Evolutionary conservation across 768 basidiomycete genomes (phyloP).

Genomic region (Xerocomellus dryophilus): DNA sequence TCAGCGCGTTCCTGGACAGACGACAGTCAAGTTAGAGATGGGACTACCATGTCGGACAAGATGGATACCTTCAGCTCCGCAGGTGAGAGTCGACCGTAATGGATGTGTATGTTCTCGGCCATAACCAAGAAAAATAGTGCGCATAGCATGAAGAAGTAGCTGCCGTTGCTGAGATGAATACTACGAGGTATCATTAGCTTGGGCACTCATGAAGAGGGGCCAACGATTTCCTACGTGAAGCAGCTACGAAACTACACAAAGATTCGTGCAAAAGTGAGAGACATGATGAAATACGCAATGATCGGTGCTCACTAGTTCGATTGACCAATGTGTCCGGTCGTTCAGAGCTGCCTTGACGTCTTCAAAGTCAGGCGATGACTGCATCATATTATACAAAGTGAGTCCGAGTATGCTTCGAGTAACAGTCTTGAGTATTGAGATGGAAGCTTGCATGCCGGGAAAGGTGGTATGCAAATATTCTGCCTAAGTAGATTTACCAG

Average conservation of each 20-base stretch:
- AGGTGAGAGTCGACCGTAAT: slow-evolving; percentile 23
- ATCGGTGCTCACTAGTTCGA: slow-evolving; percentile 19
- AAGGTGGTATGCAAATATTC: no score
- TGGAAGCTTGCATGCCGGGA: slow-evolving; percentile 4
- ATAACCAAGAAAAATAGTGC: slow-evolving; percentile 14
- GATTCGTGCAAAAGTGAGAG: not conserved
- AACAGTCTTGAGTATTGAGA: not conserved
- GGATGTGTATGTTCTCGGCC: slow-evolving; percentile 19
- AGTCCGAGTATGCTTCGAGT: slow-evolving; percentile 2
- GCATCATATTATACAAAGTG: slow-evolving; percentile 19
- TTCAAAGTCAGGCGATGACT: slow-evolving; percentile 18
- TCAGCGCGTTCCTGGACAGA: slow-evolving; percentile 9
- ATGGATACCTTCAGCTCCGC: slow-evolving; percentile 23
- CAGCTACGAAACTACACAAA: slow-evolving; percentile 12
- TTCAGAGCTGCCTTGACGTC: slow-evolving; percentile 18
- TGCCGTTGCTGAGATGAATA: slow-evolving; percentile 14
- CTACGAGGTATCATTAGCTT: slow-evolving; percentile 11
- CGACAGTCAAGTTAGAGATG: not conserved
- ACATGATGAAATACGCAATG: not conserved
- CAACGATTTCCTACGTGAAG: slow-evolving; percentile 8
- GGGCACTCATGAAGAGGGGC: not conserved
- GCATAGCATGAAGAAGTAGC: slow-evolving; percentile 11
- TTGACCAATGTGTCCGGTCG: slow-evolving; percentile 20
- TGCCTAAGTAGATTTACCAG: no score
- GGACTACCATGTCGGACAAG: not conserved